phyloP scores from a whole-genome alignment of 2,329 filamentous ascomycete genomes.

The Torrubiellomyces zombiae region DNA sequence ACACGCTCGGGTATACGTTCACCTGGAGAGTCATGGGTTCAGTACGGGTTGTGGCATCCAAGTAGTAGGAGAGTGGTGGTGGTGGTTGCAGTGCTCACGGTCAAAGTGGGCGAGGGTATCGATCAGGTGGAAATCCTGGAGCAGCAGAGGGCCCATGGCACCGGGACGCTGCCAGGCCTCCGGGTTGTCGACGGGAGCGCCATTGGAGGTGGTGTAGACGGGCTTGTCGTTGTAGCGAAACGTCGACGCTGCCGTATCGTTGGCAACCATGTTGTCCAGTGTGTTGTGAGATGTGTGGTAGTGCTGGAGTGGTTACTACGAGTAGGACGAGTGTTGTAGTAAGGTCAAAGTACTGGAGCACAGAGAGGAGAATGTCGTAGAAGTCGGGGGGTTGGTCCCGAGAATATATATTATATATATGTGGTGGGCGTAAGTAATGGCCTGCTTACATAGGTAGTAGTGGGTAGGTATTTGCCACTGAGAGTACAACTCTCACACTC shows the following conservation, averaged over 20 bases:
- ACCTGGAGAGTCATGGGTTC: background rate
- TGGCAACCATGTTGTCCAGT: constrained; percentile 23
- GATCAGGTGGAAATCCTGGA: constrained; percentile 50
- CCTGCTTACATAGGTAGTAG: no score
- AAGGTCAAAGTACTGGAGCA: no score
- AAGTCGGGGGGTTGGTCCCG: no score
- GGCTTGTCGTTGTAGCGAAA: constrained; percentile 40
- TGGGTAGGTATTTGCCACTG: no score
- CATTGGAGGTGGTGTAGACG: constrained; percentile 43
- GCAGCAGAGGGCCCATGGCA: constrained; percentile 37
- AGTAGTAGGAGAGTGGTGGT: no score
- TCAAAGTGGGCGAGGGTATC: constrained; percentile 40
- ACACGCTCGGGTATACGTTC: constrained; percentile 29
- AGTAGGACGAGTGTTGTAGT: no score
- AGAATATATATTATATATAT: no score
- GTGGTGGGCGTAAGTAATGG: no score
- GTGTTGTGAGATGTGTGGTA: constrained; percentile 1
- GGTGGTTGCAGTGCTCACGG: constrained; percentile 11
- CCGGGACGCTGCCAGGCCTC: constrained; percentile 33
- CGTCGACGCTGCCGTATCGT: constrained; percentile 26
- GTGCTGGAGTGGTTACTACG: no score
- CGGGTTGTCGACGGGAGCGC: constrained; percentile 37
- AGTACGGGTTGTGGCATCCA: no score
- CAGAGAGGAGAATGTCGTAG: no score
- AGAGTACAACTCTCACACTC: no score